Conservation (phyloP, 2,329 filamentous ascomycete species). For the Phoma sp. region DNA sequence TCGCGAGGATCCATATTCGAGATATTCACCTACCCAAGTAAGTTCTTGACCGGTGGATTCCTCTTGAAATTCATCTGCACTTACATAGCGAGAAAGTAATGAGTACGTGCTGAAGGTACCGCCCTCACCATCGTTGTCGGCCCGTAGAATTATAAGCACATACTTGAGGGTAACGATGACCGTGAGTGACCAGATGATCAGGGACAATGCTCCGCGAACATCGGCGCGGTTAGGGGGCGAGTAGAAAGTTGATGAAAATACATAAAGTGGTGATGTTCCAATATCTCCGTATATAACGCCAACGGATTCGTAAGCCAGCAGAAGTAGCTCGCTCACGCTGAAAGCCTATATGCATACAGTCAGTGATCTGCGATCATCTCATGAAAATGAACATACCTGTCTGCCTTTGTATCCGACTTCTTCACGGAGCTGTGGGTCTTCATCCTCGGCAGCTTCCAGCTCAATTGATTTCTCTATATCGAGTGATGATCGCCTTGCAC, state of each 20-base stretch:
- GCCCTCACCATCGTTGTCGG: constrained; percentile 74
- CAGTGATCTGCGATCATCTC: constrained; percentile 3
- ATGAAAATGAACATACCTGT: constrained; percentile 27
- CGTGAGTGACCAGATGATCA: constrained; percentile 74
- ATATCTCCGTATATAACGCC: constrained; percentile 75
- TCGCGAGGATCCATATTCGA: constrained; percentile 64
- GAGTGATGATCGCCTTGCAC: constrained; percentile 50
- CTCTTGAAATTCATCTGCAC: not conserved
- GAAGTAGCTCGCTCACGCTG: constrained; percentile 34
- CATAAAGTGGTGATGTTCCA: constrained; percentile 70
- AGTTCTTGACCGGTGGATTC: not conserved
- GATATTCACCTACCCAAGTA: constrained; percentile 63
- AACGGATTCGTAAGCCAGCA: constrained; percentile 64
- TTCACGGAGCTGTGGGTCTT: constrained; percentile 42
- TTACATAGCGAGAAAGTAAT: constrained; percentile 63
- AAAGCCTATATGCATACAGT: constrained; percentile 26
- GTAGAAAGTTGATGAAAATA: constrained; percentile 73
- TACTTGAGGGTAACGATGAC: constrained; percentile 75
- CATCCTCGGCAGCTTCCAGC: constrained; percentile 36
- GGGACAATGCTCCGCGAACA: constrained; percentile 68
- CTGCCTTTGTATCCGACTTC: constrained; percentile 39
- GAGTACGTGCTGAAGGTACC: constrained; percentile 73
- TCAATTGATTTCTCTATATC: constrained; percentile 68
- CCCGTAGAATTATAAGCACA: constrained; percentile 67
- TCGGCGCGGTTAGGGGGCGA: constrained; percentile 58